phyloP scores from a whole-genome alignment of 345 rosid species.

The Boechera divaricarpa region DNA sequence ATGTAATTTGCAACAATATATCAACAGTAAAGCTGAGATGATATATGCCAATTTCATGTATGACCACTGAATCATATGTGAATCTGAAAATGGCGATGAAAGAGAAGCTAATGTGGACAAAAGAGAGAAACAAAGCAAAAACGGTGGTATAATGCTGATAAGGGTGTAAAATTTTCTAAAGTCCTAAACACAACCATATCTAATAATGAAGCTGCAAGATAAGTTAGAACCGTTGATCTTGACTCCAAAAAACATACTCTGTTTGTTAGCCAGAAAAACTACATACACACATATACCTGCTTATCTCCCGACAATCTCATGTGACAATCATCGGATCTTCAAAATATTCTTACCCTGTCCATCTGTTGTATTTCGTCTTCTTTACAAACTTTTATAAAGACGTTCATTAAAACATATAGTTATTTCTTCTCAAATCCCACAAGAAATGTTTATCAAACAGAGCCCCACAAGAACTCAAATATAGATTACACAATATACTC shows the following conservation, averaged over 20 bases:
- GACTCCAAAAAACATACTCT: not conserved
- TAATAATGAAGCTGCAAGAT: not conserved
- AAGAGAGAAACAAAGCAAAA: constrained; percentile 14
- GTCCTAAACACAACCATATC: constrained; percentile 17
- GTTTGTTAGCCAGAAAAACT: constrained; percentile 32
- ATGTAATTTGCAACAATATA: not conserved
- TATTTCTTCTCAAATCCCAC: constrained; percentile 36
- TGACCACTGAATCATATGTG: constrained; percentile 1
- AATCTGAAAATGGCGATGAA: constrained; percentile 8
- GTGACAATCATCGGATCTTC: constrained; percentile 31
- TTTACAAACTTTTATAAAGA: constrained; percentile 19
- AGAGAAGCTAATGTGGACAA: not conserved
- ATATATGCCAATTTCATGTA: not conserved
- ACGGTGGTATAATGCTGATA: not conserved
- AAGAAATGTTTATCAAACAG: not conserved
- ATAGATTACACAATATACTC: constrained; percentile 12
- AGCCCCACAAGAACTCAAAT: constrained; percentile 30
- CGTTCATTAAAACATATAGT: constrained; percentile 20
- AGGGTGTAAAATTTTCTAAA: not conserved
- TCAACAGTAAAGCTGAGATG: not conserved
- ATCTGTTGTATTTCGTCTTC: constrained; percentile 29
- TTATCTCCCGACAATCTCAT: constrained; percentile 33
- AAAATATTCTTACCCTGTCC: constrained; percentile 34
- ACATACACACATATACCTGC: constrained; percentile 15
- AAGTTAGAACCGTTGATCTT: constrained; percentile 21